These are phyloP conservation scores for Penicillium egyptiacum DNA, from an alignment of 495 filamentous ascomycete genomes.

Conservation along the genomic window DNA sequence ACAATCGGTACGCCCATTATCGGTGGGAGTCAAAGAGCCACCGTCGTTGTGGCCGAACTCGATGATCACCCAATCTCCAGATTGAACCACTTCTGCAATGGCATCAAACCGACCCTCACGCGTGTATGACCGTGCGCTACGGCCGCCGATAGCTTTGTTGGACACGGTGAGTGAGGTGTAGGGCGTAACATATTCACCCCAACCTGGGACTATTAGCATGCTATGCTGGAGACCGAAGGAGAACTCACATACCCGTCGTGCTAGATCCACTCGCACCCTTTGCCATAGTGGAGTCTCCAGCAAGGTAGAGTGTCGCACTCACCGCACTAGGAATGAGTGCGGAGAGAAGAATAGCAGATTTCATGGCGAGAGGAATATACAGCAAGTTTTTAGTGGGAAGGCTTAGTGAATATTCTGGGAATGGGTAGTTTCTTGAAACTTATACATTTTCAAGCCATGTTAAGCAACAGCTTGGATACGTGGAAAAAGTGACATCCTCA, in stretches of 20 bases:
- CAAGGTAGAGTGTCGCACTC: conserved; percentile 49
- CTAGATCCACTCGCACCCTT: conserved; percentile 37
- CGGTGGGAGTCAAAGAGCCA: conserved; percentile 51
- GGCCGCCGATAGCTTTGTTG: conserved; percentile 60
- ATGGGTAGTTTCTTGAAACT: neutral
- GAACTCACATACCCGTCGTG: conserved; percentile 25
- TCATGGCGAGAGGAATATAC: conserved; percentile 26
- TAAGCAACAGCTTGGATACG: conserved; percentile 13
- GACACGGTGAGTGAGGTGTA: conserved; percentile 46
- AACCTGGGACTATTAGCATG: conserved; percentile 42
- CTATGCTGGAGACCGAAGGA: neutral
- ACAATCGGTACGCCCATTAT: conserved; percentile 63
- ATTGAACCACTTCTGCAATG: conserved; percentile 46
- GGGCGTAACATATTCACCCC: conserved; percentile 58
- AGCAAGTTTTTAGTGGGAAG: neutral
- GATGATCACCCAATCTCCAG: conserved; percentile 60
- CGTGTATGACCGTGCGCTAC: conserved; percentile 59
- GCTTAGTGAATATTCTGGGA: neutral
- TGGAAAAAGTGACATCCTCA: conserved; percentile 19
- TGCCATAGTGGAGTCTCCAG: conserved; percentile 60
- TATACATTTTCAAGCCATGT: neutral
- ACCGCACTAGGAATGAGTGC: conserved; percentile 28
- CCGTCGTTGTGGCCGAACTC: conserved; percentile 70
- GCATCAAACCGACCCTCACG: conserved; percentile 59
- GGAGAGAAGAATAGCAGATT: conserved; percentile 23